phyloP scores from a whole-genome alignment of 164 flowering plant genomes.

The Amborella trichopoda region DNA sequence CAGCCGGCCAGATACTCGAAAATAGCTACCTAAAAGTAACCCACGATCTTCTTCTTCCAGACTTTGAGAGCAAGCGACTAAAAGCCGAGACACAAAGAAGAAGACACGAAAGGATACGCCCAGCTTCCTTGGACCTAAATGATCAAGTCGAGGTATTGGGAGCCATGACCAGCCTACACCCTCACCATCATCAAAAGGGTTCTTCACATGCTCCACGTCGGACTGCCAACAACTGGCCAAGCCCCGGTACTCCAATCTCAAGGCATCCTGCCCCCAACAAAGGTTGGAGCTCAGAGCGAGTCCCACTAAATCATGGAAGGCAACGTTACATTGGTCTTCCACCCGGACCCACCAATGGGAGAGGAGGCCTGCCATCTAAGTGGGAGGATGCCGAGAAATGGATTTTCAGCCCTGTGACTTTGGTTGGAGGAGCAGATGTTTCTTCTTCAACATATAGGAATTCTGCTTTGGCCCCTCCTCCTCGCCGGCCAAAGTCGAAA shows the following conservation, averaged over 20 bases:
- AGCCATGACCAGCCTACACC: conserved; percentile 26
- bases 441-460: conserved; percentile 7
- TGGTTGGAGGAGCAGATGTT: conserved; percentile 23
- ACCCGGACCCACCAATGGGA: conserved; percentile 61
- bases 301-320: conserved; percentile 35
- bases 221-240: conserved; percentile 28
- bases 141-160: conserved; percentile 14
- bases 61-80: too few species aligned
- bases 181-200: conserved; percentile 15
- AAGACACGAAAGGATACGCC: conserved; percentile 39
- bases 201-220: conserved; percentile 30
- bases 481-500: conserved; percentile 71
- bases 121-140: conserved; percentile 67
- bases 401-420: conserved; percentile 76
- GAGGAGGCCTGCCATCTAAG: conserved; percentile 86
- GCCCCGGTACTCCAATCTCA: conserved; percentile 76
- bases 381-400: conserved; percentile 99
- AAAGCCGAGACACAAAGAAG: too few species aligned
- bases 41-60: too few species aligned
- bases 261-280: conserved; percentile 26
- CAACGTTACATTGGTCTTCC: conserved; percentile 24
- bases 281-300: conserved; percentile 94
- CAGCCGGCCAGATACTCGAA: too few species aligned
- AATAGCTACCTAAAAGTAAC: too few species aligned
- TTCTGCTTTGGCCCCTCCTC: conserved; percentile 28